Evolutionary conservation across 495 filamentous ascomycete species (phyloP).

Genomic region (Wilcoxina mikolae): DNA sequence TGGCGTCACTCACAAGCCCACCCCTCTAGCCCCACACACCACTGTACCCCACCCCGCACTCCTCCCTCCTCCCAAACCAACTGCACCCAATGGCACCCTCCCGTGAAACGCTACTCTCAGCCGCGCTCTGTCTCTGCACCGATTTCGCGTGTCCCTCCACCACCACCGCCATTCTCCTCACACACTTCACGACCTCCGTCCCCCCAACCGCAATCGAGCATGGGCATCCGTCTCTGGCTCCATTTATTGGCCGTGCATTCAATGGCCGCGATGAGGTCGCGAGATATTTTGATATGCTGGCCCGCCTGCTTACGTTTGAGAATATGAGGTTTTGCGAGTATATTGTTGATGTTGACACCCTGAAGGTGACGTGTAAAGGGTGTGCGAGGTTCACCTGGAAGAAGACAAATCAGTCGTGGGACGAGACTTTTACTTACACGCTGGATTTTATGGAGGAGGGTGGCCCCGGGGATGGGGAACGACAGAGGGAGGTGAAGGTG

Average conservation of each 20-base stretch:
- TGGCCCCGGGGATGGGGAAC: conserved; percentile 9
- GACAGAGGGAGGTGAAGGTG: conserved; percentile 34
- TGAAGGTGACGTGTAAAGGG: conserved; percentile 38
- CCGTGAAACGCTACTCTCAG: conserved; percentile 32
- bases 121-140: conserved; percentile 35
- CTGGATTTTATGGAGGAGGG: conserved; percentile 35
- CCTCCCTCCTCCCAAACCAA: background rate
- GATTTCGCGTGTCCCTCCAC: conserved; percentile 34
- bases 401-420: conserved; percentile 40
- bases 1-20: background rate
- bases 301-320: conserved; percentile 32
- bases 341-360: conserved; percentile 35
- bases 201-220: conserved; percentile 39
- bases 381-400: conserved; percentile 38
- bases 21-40: background rate
- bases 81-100: background rate
- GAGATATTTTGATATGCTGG: conserved; percentile 37
- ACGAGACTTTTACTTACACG: conserved; percentile 45
- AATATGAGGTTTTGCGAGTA: conserved; percentile 40
- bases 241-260: conserved; percentile 45
- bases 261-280: conserved; percentile 35
- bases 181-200: conserved; percentile 37
- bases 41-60: background rate
- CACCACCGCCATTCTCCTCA: conserved; percentile 31
- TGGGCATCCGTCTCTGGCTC: conserved; percentile 37